Evolutionary conservation across 805 yeast species (phyloP), one percentile per base, ranked within the genome.

Genomic region (Spathaspora girioi): DNA sequence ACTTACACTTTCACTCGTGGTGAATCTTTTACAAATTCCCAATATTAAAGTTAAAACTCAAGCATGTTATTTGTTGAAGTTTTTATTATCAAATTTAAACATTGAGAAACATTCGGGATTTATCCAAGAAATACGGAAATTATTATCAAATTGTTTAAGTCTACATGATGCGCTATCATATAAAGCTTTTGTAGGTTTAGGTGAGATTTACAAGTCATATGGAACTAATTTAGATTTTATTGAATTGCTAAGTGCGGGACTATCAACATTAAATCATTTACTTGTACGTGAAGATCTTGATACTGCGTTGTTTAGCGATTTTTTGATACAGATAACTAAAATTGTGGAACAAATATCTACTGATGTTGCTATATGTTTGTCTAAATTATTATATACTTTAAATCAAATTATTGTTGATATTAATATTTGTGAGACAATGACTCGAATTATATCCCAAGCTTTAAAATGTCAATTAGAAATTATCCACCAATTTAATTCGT

Each of bases 361-460:
- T 9, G 47, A 45, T 23, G 14, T 49, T 17, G 31, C 45, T n/a
- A 48, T 51, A 12, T 32, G 46, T 29, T 5, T 63, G 40, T 59
- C 71, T 7, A 60, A 74, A 23, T 47, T 71, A 7, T 59, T 63
- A 48, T 67, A 58, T 54, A 43, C 58, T 12, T 43, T 72, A n/a
- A 65, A 63, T 50, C 76, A 68, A 52, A 53, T 70, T 6, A 52
- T 71, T 41, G 55, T 60, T 12, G 64, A 69, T 23, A 54, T 56
- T 5, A 57, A 54, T 3, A 32, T 49, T n/a, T 31, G 9, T 5
- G 49, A 50, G 42, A 27, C 14, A 15, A 65, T 62, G 3, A 27
- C 50, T 4, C 50, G 18, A 12, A 50, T 61, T 5, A 54, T 61
- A 17, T 47, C 45, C 17, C 38, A 54, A 9, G 59, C 66, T 2